A percentile compares a stretch with the other conserved stretches of the same genome.
Evolutionary conservation across 768 basidiomycete species (phyloP).

Genomic region (Amanita jacksonii): DNA sequence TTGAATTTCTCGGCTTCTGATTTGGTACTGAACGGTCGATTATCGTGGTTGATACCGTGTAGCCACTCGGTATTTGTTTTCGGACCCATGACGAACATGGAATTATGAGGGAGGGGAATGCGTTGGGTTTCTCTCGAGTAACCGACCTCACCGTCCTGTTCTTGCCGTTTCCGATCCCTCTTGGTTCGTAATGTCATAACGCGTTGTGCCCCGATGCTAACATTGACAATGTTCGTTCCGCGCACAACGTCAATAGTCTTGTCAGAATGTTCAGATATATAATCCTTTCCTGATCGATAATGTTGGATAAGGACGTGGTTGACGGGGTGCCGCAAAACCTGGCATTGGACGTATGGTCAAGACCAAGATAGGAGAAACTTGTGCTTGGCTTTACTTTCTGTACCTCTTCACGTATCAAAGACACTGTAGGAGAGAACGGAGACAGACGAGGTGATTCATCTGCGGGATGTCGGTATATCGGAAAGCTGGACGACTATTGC

Average conservation of each 20-base stretch:
- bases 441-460: slow-evolving; percentile 64
- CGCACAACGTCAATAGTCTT: slow-evolving; percentile 77
- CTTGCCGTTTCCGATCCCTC: slow-evolving; percentile 28
- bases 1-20: slow-evolving; percentile 41
- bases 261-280: slow-evolving; percentile 82
- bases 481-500: slow-evolving; percentile 36
- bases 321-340: slow-evolving; percentile 47
- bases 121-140: slow-evolving; percentile 33
- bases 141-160: slow-evolving; percentile 14
- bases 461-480: slow-evolving; percentile 76
- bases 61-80: slow-evolving; percentile 68
- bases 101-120: slow-evolving; percentile 70
- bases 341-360: neutral
- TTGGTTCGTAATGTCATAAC: slow-evolving; percentile 68
- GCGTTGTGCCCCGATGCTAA: slow-evolving; percentile 71
- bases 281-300: slow-evolving; percentile 72
- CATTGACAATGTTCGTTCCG: slow-evolving; percentile 70
- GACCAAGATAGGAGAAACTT: neutral
- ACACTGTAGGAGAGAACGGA: slow-evolving; percentile 62
- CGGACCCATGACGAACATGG: slow-evolving; percentile 73
- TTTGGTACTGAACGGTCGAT: slow-evolving; percentile 48
- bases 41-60: slow-evolving; percentile 71
- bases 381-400: slow-evolving; percentile 29
- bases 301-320: slow-evolving; percentile 81
- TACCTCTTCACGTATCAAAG: slow-evolving; percentile 52